Conservation (phyloP, 2,329 filamentous ascomycete species). For the Xylariaceae sp. region DNA sequence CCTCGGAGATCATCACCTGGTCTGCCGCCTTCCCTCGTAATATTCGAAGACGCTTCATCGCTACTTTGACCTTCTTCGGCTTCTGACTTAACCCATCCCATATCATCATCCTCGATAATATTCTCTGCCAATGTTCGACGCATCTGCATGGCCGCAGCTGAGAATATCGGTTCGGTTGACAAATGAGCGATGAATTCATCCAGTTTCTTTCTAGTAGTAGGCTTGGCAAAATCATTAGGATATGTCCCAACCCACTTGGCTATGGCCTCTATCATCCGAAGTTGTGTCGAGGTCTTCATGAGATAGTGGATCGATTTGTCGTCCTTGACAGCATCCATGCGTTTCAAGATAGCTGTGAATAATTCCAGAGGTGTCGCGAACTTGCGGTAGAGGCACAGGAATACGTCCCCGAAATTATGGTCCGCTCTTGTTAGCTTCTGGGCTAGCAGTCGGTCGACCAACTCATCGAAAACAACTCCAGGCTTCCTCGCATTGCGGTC, state of each 20-base stretch:
- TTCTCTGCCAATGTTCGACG: constrained; percentile 67
- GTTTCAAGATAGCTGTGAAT: constrained; percentile 71
- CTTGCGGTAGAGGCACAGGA: constrained; percentile 89
- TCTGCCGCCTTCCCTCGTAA: constrained; percentile 17
- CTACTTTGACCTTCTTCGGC: constrained; percentile 30
- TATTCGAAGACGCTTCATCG: constrained; percentile 21
- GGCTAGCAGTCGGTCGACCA: constrained; percentile 82
- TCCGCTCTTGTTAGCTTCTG: constrained; percentile 83
- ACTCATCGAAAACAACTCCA: constrained; percentile 61
- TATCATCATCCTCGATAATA: constrained; percentile 83
- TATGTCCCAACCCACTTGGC: constrained; percentile 88
- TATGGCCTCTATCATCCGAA: constrained; percentile 78
- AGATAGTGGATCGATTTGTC: constrained; percentile 66
- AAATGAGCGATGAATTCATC: constrained; percentile 72
- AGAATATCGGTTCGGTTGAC: constrained; percentile 75
- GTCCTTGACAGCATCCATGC: constrained; percentile 67
- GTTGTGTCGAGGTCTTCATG: constrained; percentile 73
- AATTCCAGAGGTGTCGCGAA: constrained; percentile 80
- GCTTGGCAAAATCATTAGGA: constrained; percentile 86
- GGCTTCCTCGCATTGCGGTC: constrained; percentile 47
- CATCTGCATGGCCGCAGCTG: constrained; percentile 82
- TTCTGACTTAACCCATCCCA: constrained; percentile 85
- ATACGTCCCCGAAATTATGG: constrained; percentile 81
- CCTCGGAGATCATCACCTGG: constrained; percentile 36
- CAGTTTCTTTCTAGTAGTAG: constrained; percentile 66